phyloP scores from a whole-genome alignment of 805 yeast species.

The Nakazawaea wickerhamii region DNA sequence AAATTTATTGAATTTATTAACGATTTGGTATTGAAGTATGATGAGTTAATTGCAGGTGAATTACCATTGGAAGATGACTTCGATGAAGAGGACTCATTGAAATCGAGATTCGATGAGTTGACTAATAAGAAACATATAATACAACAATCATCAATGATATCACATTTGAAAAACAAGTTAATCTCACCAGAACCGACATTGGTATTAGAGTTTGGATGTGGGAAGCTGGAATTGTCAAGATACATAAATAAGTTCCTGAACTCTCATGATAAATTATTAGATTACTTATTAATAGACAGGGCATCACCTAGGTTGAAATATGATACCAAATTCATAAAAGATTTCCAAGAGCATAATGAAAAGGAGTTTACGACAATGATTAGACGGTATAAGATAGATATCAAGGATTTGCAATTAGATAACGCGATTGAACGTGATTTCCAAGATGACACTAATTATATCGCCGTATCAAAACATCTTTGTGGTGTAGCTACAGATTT shows the following conservation, averaged over 20 bases:
- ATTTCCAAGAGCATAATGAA: conserved; percentile 11
- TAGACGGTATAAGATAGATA: conserved; percentile 63
- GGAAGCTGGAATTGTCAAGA: conserved; percentile 78
- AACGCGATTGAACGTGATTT: conserved; percentile 35
- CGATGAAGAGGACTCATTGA: conserved; percentile 27
- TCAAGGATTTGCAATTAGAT: conserved; percentile 63
- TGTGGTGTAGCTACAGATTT: conserved; percentile 95
- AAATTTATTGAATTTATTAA: conserved; percentile 20
- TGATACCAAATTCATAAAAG: conserved; percentile 62
- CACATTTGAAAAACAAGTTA: conserved; percentile 43
- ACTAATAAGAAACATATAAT: conserved; percentile 67
- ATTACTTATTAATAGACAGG: conserved; percentile 65
- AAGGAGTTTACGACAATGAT: conserved; percentile 19
- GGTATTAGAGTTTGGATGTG: conserved; percentile 80
- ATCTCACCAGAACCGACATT: conserved; percentile 37
- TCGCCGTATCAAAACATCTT: conserved; percentile 79
- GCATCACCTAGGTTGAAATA: conserved; percentile 73
- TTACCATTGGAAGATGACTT: conserved; percentile 17
- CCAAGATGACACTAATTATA: conserved; percentile 20
- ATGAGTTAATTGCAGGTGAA: conserved; percentile 11
- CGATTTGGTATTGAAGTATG: conserved; percentile 14
- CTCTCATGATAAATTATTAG: conserved; percentile 4
- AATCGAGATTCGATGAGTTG: conserved; percentile 41
- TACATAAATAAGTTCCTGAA: conserved; percentile 39
- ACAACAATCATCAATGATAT: conserved; percentile 79